A percentile compares a stretch with the other conserved stretches of the same genome.
phyloP scores from a whole-genome alignment of 1,284 basidiomycete species.

The Puccinia coronata region DNA sequence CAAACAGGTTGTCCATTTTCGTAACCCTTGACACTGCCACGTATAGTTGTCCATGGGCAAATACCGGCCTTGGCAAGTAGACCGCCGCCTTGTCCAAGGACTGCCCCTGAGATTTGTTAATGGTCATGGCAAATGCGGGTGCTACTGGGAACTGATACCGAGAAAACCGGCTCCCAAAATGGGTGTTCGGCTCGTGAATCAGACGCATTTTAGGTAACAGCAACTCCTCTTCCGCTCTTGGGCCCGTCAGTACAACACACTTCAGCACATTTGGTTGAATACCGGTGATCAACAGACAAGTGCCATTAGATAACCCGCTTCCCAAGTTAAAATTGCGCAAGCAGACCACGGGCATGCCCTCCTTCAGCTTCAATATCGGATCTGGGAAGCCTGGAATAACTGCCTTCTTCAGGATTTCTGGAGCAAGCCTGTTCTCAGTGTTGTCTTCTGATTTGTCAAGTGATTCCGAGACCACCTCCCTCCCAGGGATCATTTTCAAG shows the following conservation, averaged over 20 bases:
- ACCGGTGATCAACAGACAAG: neutral
- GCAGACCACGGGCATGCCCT: neutral
- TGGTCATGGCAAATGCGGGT: slow-evolving; percentile 61
- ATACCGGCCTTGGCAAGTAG: slow-evolving; percentile 55
- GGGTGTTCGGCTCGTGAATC: too few relatives aligned
- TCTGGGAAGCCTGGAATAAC: too few relatives aligned
- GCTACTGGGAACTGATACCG: slow-evolving; percentile 61
- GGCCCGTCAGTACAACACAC: neutral
- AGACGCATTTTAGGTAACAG: slow-evolving; percentile 11
- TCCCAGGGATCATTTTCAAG: too few relatives aligned
- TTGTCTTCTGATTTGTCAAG: too few relatives aligned
- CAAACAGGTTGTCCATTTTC: neutral
- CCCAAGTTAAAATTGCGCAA: neutral
- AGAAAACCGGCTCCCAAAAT: slow-evolving; percentile 51
- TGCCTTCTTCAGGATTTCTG: neutral
- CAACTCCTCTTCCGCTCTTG: neutral
- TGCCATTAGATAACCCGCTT: neutral
- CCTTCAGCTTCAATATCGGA: too few relatives aligned
- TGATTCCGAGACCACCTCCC: too few relatives aligned
- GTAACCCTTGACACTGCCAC: slow-evolving; percentile 12
- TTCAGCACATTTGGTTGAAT: neutral
- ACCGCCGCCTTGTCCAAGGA: slow-evolving; percentile 58
- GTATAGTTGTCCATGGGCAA: slow-evolving; percentile 31
- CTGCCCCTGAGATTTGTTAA: slow-evolving; percentile 63
- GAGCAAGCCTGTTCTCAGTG: neutral